phyloP scores from a whole-genome alignment of 108 stramenopile species.

The Thalassiosira profunda region DNA sequence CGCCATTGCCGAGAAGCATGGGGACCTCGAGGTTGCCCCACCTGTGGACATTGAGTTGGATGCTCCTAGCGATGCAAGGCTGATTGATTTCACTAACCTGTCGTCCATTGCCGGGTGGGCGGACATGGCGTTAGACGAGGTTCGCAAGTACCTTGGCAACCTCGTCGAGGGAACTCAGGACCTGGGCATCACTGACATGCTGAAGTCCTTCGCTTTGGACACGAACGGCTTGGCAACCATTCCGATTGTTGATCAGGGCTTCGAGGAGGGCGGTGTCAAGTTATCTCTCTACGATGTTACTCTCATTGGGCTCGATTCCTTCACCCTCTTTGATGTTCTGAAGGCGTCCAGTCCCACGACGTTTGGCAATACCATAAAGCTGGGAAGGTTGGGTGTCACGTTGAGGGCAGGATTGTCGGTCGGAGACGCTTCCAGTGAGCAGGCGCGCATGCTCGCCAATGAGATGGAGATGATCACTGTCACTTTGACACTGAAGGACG shows the following conservation, averaged over 20 bases:
- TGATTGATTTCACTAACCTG: constrained; percentile 67
- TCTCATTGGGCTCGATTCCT: constrained; percentile 62
- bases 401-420: constrained; percentile 56
- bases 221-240: constrained; percentile 48
- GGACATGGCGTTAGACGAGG: constrained; percentile 40
- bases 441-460: not conserved
- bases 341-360: constrained; percentile 52
- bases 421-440: constrained; percentile 9
- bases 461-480: constrained; percentile 45
- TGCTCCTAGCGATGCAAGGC: constrained; percentile 17
- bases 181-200: constrained; percentile 50
- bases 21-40: constrained; percentile 2
- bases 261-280: constrained; percentile 39
- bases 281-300: constrained; percentile 49
- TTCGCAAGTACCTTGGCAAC: constrained; percentile 42
- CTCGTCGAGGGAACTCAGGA: constrained; percentile 20
- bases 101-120: constrained; percentile 54
- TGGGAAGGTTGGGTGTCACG: constrained; percentile 39
- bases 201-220: constrained; percentile 51
- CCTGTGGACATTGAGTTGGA: constrained; percentile 27
- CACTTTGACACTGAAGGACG: constrained; percentile 43
- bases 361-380: constrained; percentile 49
- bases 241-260: constrained; percentile 44
- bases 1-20: constrained; percentile 38
- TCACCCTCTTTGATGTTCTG: constrained; percentile 48